Evolutionary conservation across 305 asterid species (phyloP), one percentile per base, ranked within the genome.

Genomic region (Fraxinus ornus): DNA sequence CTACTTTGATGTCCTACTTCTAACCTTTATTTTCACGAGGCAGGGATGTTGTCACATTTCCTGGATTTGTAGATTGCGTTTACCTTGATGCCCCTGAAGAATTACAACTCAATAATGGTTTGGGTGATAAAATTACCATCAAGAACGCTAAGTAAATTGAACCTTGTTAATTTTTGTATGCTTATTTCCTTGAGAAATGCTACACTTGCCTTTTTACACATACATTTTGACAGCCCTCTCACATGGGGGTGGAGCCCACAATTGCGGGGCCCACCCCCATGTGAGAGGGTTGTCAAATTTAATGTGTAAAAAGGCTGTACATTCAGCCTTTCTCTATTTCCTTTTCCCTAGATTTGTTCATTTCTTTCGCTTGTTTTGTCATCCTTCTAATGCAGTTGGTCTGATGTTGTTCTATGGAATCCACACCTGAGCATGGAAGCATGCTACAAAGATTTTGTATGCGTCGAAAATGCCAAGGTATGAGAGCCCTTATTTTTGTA

Each of bases 401-500:
- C 97, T 1, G 99, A 96, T 89, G 84, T 93, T 80, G 99, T 96
- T 81, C 84, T 96, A 76, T 96, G 99, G 99, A 96, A 96, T 82
- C 99, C 98, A 7, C 89, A 96, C 87, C 89, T 93, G 80, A 93
- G 97, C 0, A 94, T 96, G 97, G 95, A 93, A 80, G 81, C 96
- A 12, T 89, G 95, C 81, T 96, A 94, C 76, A 94, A 94, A 89
- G 91, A 94, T 85, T 96, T 96, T 86, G 98, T 94, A 71, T 96
- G 98, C 30, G 97, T 94, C 6, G 99, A 96, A 85, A 94, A 96
- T 88, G 99, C 98, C 87, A 91, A 94, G 97, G 98, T 93, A 91
- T 22, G 47, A 82, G 28, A 79, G 12, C 76, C 71, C 80, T 86
- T 83, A n/a, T 13, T 70, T 79, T 32, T 12, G 41, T 35, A 77